Conservation (phyloP, 495 filamentous ascomycete genomes). For the Talaromyces stipitatus region DNA sequence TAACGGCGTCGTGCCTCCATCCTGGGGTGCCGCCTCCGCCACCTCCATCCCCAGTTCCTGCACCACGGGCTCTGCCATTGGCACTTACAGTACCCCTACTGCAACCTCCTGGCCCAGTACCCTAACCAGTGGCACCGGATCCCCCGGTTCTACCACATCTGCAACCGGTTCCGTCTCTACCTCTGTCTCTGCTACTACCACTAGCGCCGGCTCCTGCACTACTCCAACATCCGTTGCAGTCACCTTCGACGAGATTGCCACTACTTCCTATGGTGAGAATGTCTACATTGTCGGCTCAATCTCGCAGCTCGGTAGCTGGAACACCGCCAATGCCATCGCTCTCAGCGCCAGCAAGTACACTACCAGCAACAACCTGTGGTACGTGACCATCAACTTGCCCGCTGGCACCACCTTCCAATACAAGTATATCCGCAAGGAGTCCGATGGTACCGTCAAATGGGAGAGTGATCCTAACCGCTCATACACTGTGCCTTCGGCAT, state of each 20-base stretch:
- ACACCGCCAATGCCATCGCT: conserved; percentile 37
- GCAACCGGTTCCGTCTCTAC: conserved; percentile 24
- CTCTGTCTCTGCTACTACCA: conserved; percentile 24
- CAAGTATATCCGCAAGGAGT: conserved; percentile 57
- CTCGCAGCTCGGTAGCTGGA: conserved; percentile 49
- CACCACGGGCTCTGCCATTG: conserved; percentile 39
- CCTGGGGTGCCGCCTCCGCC: conserved; percentile 46
- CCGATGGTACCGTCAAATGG: conserved; percentile 50
- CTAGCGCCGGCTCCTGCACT: conserved; percentile 29
- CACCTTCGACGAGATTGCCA: conserved; percentile 50
- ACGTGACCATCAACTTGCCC: conserved; percentile 38
- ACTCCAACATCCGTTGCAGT: conserved; percentile 43
- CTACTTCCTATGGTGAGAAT: conserved; percentile 49
- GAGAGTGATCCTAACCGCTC: conserved; percentile 57
- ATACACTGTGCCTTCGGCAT: conserved; percentile 46
- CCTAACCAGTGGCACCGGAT: conserved; percentile 30
- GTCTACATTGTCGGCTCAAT: conserved; percentile 53
- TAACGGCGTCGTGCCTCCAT: conserved; percentile 40
- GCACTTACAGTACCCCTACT: conserved; percentile 51
- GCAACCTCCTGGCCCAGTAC: conserved; percentile 47
- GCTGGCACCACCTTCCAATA: conserved; percentile 52
- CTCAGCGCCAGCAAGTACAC: conserved; percentile 50
- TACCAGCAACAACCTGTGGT: conserved; percentile 50
- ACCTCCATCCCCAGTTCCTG: conserved; percentile 49
- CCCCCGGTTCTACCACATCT: conserved; percentile 25